Evolutionary conservation across 176 grass and related monocot species (phyloP).

Genomic region (Alloteropsis semialata): DNA sequence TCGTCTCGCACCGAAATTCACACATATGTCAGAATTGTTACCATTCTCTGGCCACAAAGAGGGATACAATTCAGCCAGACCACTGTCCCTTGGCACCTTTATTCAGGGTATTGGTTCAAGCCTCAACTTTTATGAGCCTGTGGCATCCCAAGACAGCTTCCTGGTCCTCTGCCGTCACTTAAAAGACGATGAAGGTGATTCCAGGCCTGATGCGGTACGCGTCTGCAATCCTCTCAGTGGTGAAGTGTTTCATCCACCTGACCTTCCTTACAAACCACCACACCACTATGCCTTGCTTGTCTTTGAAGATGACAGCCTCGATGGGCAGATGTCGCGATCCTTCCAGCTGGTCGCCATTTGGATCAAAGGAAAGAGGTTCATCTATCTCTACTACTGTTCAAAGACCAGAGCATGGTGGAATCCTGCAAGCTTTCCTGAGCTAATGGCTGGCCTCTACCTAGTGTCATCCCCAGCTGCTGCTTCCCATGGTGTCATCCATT

Average conservation of each 20-base stretch:
- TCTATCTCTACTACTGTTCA: slow-evolving; percentile 9
- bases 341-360: slow-evolving; percentile 26
- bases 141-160: slow-evolving; percentile 32
- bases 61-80: background rate
- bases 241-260: background rate
- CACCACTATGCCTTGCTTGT: slow-evolving; percentile 20
- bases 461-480: slow-evolving; percentile 11
- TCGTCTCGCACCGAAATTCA: slow-evolving; percentile 26
- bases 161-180: background rate
- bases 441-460: slow-evolving; percentile 9
- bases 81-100: slow-evolving; percentile 14
- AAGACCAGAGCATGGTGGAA: background rate
- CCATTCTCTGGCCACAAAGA: background rate
- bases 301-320: background rate
- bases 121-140: slow-evolving; percentile 34
- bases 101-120: slow-evolving; percentile 5
- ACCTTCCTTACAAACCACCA: background rate
- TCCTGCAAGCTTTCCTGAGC: background rate
- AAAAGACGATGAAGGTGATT: background rate
- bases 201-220: background rate
- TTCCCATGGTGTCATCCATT: slow-evolving; percentile 19
- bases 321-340: background rate
- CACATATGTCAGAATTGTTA: slow-evolving; percentile 3
- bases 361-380: background rate
- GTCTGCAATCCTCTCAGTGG: slow-evolving; percentile 27